Percentiles rank a stretch among this genome's conserved stretches.
Conservation (phyloP, 2,329 filamentous ascomycete species). For the Cercospora sp. region DNA sequence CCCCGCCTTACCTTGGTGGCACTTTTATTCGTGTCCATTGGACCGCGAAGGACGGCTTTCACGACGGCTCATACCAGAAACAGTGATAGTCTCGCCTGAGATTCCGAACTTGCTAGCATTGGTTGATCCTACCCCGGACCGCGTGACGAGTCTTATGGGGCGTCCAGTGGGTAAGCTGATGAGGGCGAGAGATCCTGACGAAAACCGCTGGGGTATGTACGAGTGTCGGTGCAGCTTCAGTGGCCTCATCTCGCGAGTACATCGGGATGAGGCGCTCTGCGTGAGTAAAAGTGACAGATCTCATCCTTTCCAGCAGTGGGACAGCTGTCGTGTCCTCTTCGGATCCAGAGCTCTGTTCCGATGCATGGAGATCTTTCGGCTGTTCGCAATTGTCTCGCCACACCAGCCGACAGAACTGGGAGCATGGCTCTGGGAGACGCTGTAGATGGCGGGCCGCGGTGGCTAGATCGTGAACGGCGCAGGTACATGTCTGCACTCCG, state of each 20-base stretch:
- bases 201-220: background rate
- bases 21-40: background rate
- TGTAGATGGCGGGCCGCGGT: background rate
- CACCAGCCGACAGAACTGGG: background rate
- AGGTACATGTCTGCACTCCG: constrained; percentile 11
- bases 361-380: background rate
- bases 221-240: background rate
- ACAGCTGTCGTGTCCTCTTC: background rate
- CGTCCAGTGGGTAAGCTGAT: background rate
- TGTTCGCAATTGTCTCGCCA: background rate
- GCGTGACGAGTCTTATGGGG: background rate
- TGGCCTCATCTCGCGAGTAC: background rate
- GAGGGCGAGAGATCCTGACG: background rate
- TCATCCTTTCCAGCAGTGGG: background rate
- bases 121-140: background rate
- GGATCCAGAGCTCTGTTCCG: background rate
- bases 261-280: background rate
- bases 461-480: constrained; percentile 7
- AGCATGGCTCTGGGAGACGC: background rate
- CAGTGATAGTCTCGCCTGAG: background rate
- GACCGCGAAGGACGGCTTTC: background rate
- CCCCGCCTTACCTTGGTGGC: constrained; percentile 14
- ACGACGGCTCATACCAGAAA: constrained; percentile 5
- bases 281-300: background rate
- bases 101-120: background rate